Conservation (phyloP, 495 filamentous ascomycete species). For the Daldinia caldariorum region DNA sequence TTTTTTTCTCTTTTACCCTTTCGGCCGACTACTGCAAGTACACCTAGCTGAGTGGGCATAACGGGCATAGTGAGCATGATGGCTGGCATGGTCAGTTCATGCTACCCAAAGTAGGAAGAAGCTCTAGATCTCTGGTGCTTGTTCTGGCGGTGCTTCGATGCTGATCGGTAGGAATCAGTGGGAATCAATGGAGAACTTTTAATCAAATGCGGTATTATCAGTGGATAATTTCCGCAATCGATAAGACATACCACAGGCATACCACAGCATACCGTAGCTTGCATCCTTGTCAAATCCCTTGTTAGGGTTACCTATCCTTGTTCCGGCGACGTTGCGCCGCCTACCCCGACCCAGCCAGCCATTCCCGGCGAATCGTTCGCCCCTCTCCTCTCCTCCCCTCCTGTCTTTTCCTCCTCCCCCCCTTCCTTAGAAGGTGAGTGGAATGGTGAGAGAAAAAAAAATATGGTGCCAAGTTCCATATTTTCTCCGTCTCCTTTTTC, state of each 20-base stretch:
- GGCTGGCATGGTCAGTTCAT: background rate
- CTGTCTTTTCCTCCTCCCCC: background rate
- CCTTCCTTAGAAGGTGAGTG: conserved; percentile 36
- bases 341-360: conserved; percentile 22
- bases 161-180: too few species aligned
- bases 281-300: conserved; percentile 18
- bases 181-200: background rate
- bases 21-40: conserved; percentile 16
- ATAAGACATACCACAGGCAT: too few species aligned
- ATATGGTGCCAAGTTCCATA: background rate
- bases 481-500: background rate
- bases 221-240: conserved; percentile 35
- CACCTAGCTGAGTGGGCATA: conserved; percentile 11
- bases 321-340: conserved; percentile 13
- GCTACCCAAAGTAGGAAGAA: conserved; percentile 16
- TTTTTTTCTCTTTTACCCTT: background rate
- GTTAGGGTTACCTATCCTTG: conserved; percentile 18
- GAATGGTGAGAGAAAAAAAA: background rate
- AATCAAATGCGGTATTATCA: conserved; percentile 16
- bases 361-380: conserved; percentile 14
- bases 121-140: conserved; percentile 36
- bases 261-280: conserved; percentile 2
- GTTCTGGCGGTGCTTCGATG: too few species aligned
- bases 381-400: background rate
- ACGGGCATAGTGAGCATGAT: background rate